A percentile compares a stretch with the other conserved stretches of the same genome.
Evolutionary conservation across 768 basidiomycete species (phyloP).

Genomic region (Kwoniella sp.): DNA sequence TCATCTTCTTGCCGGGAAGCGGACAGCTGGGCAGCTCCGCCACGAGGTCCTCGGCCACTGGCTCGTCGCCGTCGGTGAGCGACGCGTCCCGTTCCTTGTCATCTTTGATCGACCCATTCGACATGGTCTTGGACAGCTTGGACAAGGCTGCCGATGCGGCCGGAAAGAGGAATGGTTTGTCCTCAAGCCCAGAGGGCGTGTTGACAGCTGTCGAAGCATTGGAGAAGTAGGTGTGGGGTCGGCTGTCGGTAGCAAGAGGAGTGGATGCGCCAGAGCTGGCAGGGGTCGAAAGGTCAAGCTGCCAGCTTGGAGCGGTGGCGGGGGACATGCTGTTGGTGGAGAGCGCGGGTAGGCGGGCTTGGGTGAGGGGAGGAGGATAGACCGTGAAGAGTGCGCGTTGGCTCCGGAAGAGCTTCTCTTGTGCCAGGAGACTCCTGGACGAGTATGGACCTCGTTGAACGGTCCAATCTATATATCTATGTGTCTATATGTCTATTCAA

Average conservation of each 20-base stretch:
- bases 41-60: too few relatives aligned
- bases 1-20: background rate
- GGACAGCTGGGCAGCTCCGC: constrained; percentile 4
- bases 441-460: too few relatives aligned
- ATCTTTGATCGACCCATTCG: background rate
- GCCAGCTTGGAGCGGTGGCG: too few relatives aligned
- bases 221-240: constrained; percentile 6
- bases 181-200: constrained; percentile 7
- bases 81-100: too few relatives aligned
- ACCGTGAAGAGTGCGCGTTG: too few relatives aligned
- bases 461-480: too few relatives aligned
- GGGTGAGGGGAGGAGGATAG: too few relatives aligned
- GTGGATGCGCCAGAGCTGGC: background rate
- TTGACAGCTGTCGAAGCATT: constrained; percentile 6
- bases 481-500: too few relatives aligned
- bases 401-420: too few relatives aligned
- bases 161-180: constrained; percentile 13
- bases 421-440: too few relatives aligned
- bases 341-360: too few relatives aligned
- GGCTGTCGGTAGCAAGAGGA: constrained; percentile 1
- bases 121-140: constrained; percentile 4
- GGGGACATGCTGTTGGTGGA: too few relatives aligned
- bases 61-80: background rate
- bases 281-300: background rate
- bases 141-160: constrained; percentile 3